phyloP scores from a whole-genome alignment of 371 early-diverging fungal species.

The Apophysomyces variabilis region DNA sequence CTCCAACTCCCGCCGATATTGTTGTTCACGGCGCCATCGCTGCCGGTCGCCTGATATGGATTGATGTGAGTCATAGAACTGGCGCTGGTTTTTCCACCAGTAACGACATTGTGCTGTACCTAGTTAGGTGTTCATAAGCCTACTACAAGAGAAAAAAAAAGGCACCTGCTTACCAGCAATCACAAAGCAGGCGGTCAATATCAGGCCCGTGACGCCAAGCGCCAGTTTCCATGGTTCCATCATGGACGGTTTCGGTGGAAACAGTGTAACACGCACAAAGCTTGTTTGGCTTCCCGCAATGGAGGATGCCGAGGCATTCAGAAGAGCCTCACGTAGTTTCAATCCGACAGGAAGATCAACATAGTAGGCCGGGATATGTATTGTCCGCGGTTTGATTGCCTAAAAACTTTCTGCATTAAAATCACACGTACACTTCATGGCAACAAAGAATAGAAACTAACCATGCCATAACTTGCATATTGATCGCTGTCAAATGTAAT shows the following conservation, averaged over 20 bases:
- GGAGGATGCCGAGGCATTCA: conserved; percentile 14
- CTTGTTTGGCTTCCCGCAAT: not conserved
- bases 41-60: not conserved
- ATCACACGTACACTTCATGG: no score
- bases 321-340: conserved; percentile 22
- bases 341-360: conserved; percentile 27
- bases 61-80: not conserved
- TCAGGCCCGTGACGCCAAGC: conserved; percentile 45
- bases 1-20: not conserved
- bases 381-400: conserved; percentile 28
- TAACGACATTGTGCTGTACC: conserved; percentile 6
- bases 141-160: not conserved
- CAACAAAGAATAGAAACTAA: not conserved
- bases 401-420: not conserved
- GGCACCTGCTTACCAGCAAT: conserved; percentile 34
- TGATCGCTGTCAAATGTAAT: conserved; percentile 24
- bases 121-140: not conserved
- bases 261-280: conserved; percentile 31
- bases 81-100: conserved; percentile 1
- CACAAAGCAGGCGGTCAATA: conserved; percentile 44
- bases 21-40: not conserved
- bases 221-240: conserved; percentile 60
- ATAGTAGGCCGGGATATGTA: conserved; percentile 35
- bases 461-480: conserved; percentile 20
- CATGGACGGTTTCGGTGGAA: conserved; percentile 25